phyloP scores from a whole-genome alignment of 441 rosid species.

The Cnidoscolus chayamansa region DNA sequence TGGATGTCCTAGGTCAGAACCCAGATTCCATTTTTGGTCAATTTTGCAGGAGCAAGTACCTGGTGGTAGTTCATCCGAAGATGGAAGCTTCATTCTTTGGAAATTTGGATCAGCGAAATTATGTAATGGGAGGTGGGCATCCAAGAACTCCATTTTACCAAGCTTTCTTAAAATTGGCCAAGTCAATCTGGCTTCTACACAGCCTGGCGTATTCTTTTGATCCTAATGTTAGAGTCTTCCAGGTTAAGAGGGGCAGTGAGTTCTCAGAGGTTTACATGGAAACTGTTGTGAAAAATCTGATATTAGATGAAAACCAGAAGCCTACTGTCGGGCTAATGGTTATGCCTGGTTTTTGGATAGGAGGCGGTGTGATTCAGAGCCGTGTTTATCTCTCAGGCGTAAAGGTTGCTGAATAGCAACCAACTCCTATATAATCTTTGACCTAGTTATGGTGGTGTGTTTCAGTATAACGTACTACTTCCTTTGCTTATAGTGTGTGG shows the following conservation, averaged over 20 bases:
- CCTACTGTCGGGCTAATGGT: constrained; percentile 83
- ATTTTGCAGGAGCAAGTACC: constrained; percentile 77
- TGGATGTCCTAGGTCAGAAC: constrained; percentile 71
- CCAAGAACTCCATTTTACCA: constrained; percentile 93
- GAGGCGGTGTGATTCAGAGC: constrained; percentile 74
- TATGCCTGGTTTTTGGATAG: constrained; percentile 89
- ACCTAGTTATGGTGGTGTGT: constrained; percentile 24
- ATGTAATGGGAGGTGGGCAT: constrained; percentile 74
- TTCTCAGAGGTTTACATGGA: constrained; percentile 89
- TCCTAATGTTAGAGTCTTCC: constrained; percentile 68
- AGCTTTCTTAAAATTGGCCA: constrained; percentile 79
- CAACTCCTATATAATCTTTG: neutral
- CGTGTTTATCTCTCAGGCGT: constrained; percentile 77
- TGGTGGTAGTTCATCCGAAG: constrained; percentile 78
- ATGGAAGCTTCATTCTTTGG: constrained; percentile 99
- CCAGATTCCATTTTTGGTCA: constrained; percentile 76
- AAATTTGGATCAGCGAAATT: constrained; percentile 78
- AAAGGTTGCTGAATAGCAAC: constrained; percentile 61
- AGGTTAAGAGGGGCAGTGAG: constrained; percentile 73
- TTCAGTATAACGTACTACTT: constrained; percentile 21
- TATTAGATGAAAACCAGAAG: constrained; percentile 51
- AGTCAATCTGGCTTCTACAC: constrained; percentile 85
- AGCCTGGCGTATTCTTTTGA: constrained; percentile 82
- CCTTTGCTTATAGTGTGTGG: constrained; percentile 7
- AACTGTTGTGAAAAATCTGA: constrained; percentile 64